A percentile compares a stretch with the other conserved stretches of the same genome.
These are phyloP conservation scores for Wallacemonas sp. DNA, from an alignment of 208 protist genomes.

Conservation along the genomic window DNA sequence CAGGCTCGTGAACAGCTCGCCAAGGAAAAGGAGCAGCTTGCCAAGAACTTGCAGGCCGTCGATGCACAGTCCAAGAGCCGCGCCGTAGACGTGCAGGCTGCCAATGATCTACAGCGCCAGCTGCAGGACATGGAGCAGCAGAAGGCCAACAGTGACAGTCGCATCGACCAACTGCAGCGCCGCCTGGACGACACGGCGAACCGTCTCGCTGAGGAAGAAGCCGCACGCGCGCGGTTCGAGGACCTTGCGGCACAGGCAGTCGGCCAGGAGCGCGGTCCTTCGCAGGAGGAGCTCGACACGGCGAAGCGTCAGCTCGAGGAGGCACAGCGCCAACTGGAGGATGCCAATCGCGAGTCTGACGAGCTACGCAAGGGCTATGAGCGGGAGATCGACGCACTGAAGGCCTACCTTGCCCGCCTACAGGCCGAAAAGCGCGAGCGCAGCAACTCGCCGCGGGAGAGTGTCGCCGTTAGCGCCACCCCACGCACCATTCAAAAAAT, in stretches of 20 bases:
- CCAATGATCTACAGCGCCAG: conserved; percentile 20
- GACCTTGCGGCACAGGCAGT: conserved; percentile 35
- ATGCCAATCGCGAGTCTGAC: conserved; percentile 17
- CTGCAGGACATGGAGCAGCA: conserved; percentile 24
- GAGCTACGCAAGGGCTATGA: conserved; percentile 21
- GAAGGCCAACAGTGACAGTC: conserved; percentile 19
- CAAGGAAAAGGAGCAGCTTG: conserved; percentile 14
- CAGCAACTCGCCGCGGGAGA: background rate
- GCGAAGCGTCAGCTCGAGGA: conserved; percentile 12
- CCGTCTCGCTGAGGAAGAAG: conserved; percentile 25
- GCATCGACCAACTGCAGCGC: conserved; percentile 15
- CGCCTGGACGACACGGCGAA: conserved; percentile 19
- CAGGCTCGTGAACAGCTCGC: conserved; percentile 4
- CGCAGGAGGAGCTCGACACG: conserved; percentile 28
- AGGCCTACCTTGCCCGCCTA: conserved; percentile 44
- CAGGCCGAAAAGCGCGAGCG: conserved; percentile 25
- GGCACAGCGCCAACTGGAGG: conserved; percentile 16
- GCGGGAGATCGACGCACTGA: conserved; percentile 43
- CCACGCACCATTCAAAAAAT: conserved; percentile 17
- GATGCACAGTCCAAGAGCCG: background rate
- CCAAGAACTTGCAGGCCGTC: background rate
- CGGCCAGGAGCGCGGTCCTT: conserved; percentile 16
- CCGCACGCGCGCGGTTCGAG: conserved; percentile 33
- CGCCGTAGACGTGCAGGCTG: background rate
- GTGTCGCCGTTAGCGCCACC: conserved; percentile 1